These are phyloP conservation scores for Xylariaceae sp. DNA, from an alignment of 2,329 filamentous ascomycete genomes.

Conservation along the genomic window DNA sequence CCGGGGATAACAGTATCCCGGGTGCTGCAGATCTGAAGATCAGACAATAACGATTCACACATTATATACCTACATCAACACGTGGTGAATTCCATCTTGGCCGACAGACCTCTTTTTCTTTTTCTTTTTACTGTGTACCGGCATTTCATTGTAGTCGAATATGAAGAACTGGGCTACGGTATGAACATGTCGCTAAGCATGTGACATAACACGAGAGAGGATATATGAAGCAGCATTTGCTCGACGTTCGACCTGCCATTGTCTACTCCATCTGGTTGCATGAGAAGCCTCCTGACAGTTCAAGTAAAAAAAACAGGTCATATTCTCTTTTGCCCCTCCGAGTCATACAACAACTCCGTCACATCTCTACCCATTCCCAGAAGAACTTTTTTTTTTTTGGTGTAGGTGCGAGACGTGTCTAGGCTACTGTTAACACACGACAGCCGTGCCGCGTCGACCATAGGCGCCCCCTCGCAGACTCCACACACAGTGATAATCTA, in stretches of 20 bases:
- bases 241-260: slow-evolving; percentile 46
- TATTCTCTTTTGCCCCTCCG: slow-evolving; percentile 41
- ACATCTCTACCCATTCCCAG: slow-evolving; percentile 50
- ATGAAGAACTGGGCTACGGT: too few relatives aligned
- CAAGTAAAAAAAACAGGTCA: slow-evolving; percentile 46
- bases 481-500: too few relatives aligned
- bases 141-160: too few relatives aligned
- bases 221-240: slow-evolving; percentile 56
- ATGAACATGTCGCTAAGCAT: slow-evolving; percentile 27
- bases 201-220: slow-evolving; percentile 32
- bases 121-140: too few relatives aligned
- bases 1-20: slow-evolving; percentile 8
- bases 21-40: slow-evolving; percentile 2
- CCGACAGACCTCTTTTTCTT: too few relatives aligned
- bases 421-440: slow-evolving; percentile 46
- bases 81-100: too few relatives aligned
- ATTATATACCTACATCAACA: too few relatives aligned
- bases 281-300: slow-evolving; percentile 48
- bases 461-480: slow-evolving; percentile 43
- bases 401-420: slow-evolving; percentile 50
- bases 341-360: slow-evolving; percentile 41
- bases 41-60: slow-evolving; percentile 7
- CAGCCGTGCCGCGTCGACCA: slow-evolving; percentile 40
- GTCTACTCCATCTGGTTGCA: slow-evolving; percentile 45
- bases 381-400: slow-evolving; percentile 51